These are phyloP conservation scores for Plectosphaerella sp. DNA, from an alignment of 2,329 filamentous ascomycete genomes.

Conservation along the genomic window DNA sequence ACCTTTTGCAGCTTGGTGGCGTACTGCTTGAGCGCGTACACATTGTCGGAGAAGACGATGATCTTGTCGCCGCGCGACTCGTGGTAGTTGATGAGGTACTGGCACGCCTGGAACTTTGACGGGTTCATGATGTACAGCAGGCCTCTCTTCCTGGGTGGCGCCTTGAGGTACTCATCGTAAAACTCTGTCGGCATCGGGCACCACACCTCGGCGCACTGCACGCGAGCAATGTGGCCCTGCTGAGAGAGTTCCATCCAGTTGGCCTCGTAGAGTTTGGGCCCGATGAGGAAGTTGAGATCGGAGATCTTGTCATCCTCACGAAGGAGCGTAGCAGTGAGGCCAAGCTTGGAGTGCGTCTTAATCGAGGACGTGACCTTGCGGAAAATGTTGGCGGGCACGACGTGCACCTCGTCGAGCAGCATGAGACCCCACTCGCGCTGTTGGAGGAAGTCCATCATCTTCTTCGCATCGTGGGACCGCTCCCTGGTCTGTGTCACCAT, in stretches of 20 bases:
- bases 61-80: conserved; percentile 94
- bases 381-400: conserved; percentile 95
- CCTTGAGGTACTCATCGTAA: conserved; percentile 86
- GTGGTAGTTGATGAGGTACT: conserved; percentile 98
- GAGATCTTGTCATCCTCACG: conserved; percentile 98
- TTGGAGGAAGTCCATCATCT: conserved; percentile 95
- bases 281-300: conserved; percentile 94
- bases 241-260: conserved; percentile 99
- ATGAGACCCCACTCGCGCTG: conserved; percentile 94
- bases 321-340: conserved; percentile 87
- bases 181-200: conserved; percentile 99
- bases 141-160: conserved; percentile 45
- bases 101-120: conserved; percentile 91
- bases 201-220: conserved; percentile 98
- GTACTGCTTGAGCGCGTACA: conserved; percentile 85
- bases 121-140: conserved; percentile 94
- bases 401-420: conserved; percentile 96
- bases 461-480: conserved; percentile 85
- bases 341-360: conserved; percentile 92
- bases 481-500: conserved; percentile 95
- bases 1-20: conserved; percentile 80
- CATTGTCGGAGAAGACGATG: conserved; percentile 97
- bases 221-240: conserved; percentile 92
- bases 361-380: conserved; percentile 88
- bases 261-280: conserved; percentile 94